Evolutionary conservation across 2,329 filamentous ascomycete genomes (phyloP), one percentile per base, ranked within the genome.

Genomic region (Talaromyces sp.): DNA sequence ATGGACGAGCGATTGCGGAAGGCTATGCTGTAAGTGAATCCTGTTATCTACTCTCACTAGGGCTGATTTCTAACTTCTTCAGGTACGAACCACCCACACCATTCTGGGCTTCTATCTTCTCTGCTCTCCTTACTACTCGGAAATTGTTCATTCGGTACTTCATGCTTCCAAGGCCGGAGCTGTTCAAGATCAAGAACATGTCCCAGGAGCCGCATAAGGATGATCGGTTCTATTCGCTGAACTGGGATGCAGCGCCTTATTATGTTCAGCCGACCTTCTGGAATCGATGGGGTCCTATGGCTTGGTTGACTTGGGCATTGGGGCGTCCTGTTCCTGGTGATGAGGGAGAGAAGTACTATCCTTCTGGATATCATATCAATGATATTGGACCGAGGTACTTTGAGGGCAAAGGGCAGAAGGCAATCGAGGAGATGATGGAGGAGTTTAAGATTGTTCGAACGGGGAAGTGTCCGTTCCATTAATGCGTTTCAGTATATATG

Each of bases 1-100:
- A 83, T 91, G 80, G 86, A 85, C 20, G 81, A 85, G 20, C 78
- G 82, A 11, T 71, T 90, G 43, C 77, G 87, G 14, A 78, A 78
- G 45, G 84, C 87, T 0, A 90, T 91, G 78, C 71, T 82, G 84
- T 87, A 71, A 68, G 79, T 66, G n/a, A 29, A 11, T 22, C 2
- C 4, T 19, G 8, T 6, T 7, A 11, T 9, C 10, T n/a, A 5
- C 11, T 4, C n/a, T 8, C 29, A 4, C 3, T n/a, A 17, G 22
- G 39, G 3, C 33, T 49, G 22, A n/a, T 40, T 42, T 27, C 27
- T 29, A 14, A 9, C 13, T n/a, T 10, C 36, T 19, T 46, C 19
- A 77, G 75, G 53, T 78, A 77, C 36, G 65, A 73, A 0, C 60
- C 74, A 2, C 74, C 78, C 0, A 60, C 73, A 0, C 52, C 65